Evolutionary conservation across 83 land plant species (phyloP), one percentile per base, ranked within the genome.

Genomic region (Larix sibirica): DNA sequence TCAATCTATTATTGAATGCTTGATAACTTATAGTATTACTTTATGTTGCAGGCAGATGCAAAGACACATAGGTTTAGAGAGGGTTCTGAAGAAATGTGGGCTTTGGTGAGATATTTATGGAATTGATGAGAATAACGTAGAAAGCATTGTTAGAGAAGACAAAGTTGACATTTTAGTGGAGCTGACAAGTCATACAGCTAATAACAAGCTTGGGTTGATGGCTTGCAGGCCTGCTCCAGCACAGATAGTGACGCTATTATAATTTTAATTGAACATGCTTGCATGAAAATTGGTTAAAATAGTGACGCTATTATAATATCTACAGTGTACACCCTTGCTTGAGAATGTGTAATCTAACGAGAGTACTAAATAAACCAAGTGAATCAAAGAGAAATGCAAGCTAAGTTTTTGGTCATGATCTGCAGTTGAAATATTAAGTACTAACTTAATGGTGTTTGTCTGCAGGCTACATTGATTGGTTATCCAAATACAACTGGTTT

Each of bases 401-500:
- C 9, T n/a, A n/a, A 18, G n/a, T 38, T 47, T n/a, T n/a, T 42
- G 10, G 8, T 71, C 24, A 3, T 33, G 8, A 5, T 68, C 16
- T 33, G 44, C 73, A 5, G 42, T 23, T 33, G 38, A 68, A 68
- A 33, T 68, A 3, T 68, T 36, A 68, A 13, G 38, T 33, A 2
- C 81, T 13, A 54, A 62, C 13, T 61, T 61, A 83, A 14, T 18
- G 44, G 36, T 81, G 20, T 26, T 44, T 83, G 21, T 50, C 77
- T 68, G 70, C 82, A 97, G 98, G 99, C 90, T 21, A 98, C 99
- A 20, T 98, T 98, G 99, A 98, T 98, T 81, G 99, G 99, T 23
- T 98, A 98, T 86, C 99, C 99, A 69, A 98, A 98, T 77, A 96
- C 97, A 77, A 94, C 99, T 79, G 97, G 99, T 73, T 83, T 98